Evolutionary conservation across 2,329 filamentous ascomycete species (phyloP), one percentile per base, ranked within the genome.

Genomic region (Incumbomyces lentus): DNA sequence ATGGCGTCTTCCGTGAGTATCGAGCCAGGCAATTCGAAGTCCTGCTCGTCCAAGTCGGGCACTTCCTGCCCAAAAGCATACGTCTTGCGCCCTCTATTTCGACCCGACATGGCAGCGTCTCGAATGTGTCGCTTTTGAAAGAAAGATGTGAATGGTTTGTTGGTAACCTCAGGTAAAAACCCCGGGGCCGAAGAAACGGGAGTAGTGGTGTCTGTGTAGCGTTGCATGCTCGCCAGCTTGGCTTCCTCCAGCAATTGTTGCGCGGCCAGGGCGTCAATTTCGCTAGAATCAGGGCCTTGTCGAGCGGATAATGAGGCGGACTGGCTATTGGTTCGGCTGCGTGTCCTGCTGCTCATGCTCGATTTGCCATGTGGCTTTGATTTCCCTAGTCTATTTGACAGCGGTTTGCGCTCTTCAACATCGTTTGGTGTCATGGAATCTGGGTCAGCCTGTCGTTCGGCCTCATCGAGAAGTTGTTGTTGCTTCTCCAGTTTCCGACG

Each of bases 31-130:
- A 95, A 68, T 48, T 78, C 72, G 60, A 95, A 96, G 35, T 94
- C 85, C 29, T 62, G 61, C 60, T 85, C 76, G 4, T 69, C 62
- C 48, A 83, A 69, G 12, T 94, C 86, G 1, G 89, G 89, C 16
- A 96, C 65, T 0, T 84, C 76, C 19, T 82, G 77, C 0, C 90
- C 90, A 75, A 92, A 96, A 2, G 89, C 90, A 40, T 83, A 71
- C 13, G 81, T 73, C 43, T 76, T 84, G 41, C 86, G 75, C 36
- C 79, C 78, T 44, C 85, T 79, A 30, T 87, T 75, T 40, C 78
- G 73, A 55, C 79, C 80, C 51, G 79, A 82, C n/a, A 95, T 65
- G 8, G 89, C 87, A 6, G 81, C 78, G 17, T 88, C 85, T 19
- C 90, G 82, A 50, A 90, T 75, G 59, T 93, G 81, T 18, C 76